Evolutionary conservation across 768 basidiomycete species (phyloP).

Genomic region (Imleria badia): DNA sequence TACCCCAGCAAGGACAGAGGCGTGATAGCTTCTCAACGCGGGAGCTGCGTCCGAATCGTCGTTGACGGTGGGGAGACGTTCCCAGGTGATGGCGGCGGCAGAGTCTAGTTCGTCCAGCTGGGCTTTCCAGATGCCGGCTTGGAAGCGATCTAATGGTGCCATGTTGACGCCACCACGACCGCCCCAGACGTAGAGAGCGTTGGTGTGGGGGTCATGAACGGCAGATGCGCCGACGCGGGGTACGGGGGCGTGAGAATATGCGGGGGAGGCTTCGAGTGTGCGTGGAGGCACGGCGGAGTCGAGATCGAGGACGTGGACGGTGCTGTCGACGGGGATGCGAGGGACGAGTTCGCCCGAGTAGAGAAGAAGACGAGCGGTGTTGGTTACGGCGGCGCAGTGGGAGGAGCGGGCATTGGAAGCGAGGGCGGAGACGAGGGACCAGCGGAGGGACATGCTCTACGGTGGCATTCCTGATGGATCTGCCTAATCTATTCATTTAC

Average conservation of each 20-base stretch:
- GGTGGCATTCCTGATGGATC: too few species aligned
- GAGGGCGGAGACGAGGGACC: slow-evolving; percentile 28
- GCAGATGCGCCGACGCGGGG: slow-evolving; percentile 26
- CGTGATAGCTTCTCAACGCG: slow-evolving; percentile 37
- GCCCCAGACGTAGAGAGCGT: slow-evolving; percentile 42
- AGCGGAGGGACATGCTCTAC: slow-evolving; percentile 21
- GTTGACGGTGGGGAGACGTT: slow-evolving; percentile 24
- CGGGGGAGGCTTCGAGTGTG: slow-evolving; percentile 23
- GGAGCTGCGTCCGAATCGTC: slow-evolving; percentile 32
- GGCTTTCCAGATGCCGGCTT: slow-evolving; percentile 33
- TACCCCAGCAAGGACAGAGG: slow-evolving; percentile 31
- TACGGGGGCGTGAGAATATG: slow-evolving; percentile 5
- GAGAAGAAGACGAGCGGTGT: slow-evolving; percentile 30
- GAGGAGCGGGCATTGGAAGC: slow-evolving; percentile 39
- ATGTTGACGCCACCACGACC: slow-evolving; percentile 43
- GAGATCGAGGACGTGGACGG: slow-evolving; percentile 29
- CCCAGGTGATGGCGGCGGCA: slow-evolving; percentile 26
- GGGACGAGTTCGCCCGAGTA: slow-evolving; percentile 47
- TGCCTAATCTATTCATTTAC: too few species aligned
- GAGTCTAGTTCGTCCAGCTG: slow-evolving; percentile 7
- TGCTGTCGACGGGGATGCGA: slow-evolving; percentile 40
- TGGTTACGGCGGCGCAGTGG: slow-evolving; percentile 36
- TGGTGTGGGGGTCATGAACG: slow-evolving; percentile 16
- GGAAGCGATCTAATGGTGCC: slow-evolving; percentile 32
- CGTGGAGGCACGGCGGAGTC: slow-evolving; percentile 14